Percentiles rank a stretch among this genome's conserved stretches.
Conservation (phyloP, 2,329 filamentous ascomycete species). For the Fusarium phyllophilum region DNA sequence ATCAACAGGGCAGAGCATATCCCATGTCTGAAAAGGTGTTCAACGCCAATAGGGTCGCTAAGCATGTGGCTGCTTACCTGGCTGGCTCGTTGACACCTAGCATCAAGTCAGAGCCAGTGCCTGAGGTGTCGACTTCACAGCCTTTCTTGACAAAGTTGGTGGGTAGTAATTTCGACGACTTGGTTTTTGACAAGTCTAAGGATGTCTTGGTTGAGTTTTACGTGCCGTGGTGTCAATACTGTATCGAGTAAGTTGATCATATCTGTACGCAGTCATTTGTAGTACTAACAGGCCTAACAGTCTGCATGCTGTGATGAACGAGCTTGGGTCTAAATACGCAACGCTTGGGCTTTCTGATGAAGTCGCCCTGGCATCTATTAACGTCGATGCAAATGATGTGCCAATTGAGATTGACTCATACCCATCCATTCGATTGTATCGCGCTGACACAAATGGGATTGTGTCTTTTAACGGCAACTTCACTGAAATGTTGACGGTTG, state of each 20-base stretch:
- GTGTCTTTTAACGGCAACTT: not conserved
- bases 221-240: conserved; percentile 9
- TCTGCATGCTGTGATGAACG: not conserved
- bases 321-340: not conserved
- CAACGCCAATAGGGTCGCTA: not conserved
- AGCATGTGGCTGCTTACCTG: not conserved
- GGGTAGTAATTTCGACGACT: not conserved
- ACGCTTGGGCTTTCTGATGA: not conserved
- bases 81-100: not conserved
- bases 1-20: not conserved
- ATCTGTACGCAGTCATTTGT: too few relatives aligned
- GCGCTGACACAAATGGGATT: not conserved
- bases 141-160: not conserved
- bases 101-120: not conserved
- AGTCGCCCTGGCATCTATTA: not conserved
- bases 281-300: not conserved
- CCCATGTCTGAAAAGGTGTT: not conserved
- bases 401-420: conserved; percentile 6
- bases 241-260: not conserved
- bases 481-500: not conserved
- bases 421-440: not conserved
- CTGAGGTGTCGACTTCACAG: not conserved
- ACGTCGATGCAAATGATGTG: not conserved
- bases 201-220: not conserved
- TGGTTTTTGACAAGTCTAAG: not conserved